Evolutionary conservation across 106 monocot species (phyloP).

Genomic region (Hemerocallis citrina): DNA sequence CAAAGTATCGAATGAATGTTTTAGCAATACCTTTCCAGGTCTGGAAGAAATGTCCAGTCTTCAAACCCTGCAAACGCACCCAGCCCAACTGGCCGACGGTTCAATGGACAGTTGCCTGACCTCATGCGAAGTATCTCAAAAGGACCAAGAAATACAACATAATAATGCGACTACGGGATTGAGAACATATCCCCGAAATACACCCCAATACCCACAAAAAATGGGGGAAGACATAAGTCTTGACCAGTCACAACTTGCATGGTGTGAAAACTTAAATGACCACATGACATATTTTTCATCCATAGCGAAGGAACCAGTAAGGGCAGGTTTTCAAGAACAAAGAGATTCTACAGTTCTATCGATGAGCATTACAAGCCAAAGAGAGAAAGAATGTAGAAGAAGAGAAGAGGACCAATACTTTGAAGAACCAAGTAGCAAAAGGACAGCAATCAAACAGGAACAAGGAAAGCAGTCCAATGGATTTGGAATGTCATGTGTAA

Average conservation of each 20-base stretch:
- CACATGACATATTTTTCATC: conserved; percentile 15
- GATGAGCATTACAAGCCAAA: conserved; percentile 28
- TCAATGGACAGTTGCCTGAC: conserved; percentile 86
- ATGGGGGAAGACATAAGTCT: background rate
- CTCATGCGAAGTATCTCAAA: conserved; percentile 54
- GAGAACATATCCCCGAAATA: conserved; percentile 12
- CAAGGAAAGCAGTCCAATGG: conserved; percentile 13
- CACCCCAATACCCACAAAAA: conserved; percentile 4
- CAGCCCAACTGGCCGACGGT: conserved; percentile 42
- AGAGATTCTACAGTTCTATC: conserved; percentile 24
- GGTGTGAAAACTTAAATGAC: conserved; percentile 16
- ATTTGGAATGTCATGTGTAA: conserved; percentile 19
- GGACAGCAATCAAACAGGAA: conserved; percentile 13
- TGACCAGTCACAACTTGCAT: conserved; percentile 15
- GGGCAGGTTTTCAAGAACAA: conserved; percentile 8
- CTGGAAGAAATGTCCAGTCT: conserved; percentile 24
- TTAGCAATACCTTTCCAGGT: conserved; percentile 21
- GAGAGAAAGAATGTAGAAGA: conserved; percentile 14
- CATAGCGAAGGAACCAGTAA: conserved; percentile 9
- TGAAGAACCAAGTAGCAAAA: conserved; percentile 18
- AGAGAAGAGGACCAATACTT: conserved; percentile 20
- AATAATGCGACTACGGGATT: conserved; percentile 16
- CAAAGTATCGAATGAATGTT: conserved; percentile 55
- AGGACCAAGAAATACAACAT: conserved; percentile 47
- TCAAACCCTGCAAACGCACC: conserved; percentile 20